Conservation (phyloP, 352 stramenopile species). For the Phytopythium helicoides region DNA sequence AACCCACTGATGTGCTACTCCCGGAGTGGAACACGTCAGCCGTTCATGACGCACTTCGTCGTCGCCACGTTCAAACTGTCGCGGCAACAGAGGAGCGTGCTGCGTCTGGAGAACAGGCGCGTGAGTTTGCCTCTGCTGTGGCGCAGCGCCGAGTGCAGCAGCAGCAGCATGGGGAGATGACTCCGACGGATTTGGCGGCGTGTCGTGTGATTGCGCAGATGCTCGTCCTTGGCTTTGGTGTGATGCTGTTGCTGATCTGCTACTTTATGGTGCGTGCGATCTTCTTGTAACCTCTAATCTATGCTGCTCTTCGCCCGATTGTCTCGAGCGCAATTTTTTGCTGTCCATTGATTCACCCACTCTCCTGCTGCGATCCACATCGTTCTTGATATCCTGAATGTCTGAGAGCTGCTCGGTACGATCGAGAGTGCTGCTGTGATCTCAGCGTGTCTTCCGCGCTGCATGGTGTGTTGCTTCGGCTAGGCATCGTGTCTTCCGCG, state of each 20-base stretch:
- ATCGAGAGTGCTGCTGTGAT: too few relatives aligned
- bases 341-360: background rate
- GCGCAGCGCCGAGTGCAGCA: slow-evolving; percentile 33
- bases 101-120: slow-evolving; percentile 35
- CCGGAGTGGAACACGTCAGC: slow-evolving; percentile 60
- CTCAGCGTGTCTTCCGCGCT: too few relatives aligned
- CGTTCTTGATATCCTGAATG: too few relatives aligned
- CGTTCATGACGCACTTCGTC: slow-evolving; percentile 47
- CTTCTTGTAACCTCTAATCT: slow-evolving; percentile 13
- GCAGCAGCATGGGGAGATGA: slow-evolving; percentile 28
- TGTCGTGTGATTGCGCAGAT: slow-evolving; percentile 47
- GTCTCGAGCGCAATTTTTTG: too few relatives aligned
- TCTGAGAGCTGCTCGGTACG: too few relatives aligned
- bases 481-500: too few relatives aligned
- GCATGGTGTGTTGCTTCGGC: too few relatives aligned
- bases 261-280: slow-evolving; percentile 24
- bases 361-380: too few relatives aligned
- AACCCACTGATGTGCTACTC: slow-evolving; percentile 29
- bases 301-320: background rate
- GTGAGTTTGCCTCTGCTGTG: slow-evolving; percentile 50
- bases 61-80: slow-evolving; percentile 39
- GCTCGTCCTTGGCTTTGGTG: slow-evolving; percentile 33
- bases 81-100: slow-evolving; percentile 28
- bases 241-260: slow-evolving; percentile 33
- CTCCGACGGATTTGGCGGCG: slow-evolving; percentile 37